These are phyloP conservation scores for Bipolaris sorokiniana DNA, from an alignment of 2,329 filamentous ascomycete species.

Conservation along the genomic window DNA sequence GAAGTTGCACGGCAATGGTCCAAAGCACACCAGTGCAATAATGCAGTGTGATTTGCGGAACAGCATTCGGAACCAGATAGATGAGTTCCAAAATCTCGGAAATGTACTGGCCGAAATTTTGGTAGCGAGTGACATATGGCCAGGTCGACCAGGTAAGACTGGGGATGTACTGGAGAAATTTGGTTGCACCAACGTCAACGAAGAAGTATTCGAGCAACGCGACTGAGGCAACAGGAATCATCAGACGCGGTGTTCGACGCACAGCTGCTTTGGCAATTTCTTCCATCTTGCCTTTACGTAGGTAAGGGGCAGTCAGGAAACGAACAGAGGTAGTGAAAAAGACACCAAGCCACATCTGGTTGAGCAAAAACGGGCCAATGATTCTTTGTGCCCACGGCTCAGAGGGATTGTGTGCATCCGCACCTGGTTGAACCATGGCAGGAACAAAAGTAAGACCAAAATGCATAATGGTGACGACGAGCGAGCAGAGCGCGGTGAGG, in stretches of 20 bases:
- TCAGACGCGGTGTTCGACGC: constrained; percentile 53
- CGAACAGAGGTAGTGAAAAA: constrained; percentile 58
- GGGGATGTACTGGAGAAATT: constrained; percentile 54
- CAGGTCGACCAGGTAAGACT: constrained; percentile 57
- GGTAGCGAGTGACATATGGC: constrained; percentile 53
- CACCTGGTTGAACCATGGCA: constrained; percentile 43
- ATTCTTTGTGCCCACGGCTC: constrained; percentile 53
- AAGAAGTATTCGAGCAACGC: constrained; percentile 57
- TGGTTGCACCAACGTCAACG: constrained; percentile 53
- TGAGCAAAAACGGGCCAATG: constrained; percentile 53
- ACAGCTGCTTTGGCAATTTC: constrained; percentile 55
- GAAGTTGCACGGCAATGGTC: constrained; percentile 58
- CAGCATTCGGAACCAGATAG: constrained; percentile 57
- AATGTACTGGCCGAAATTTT: constrained; percentile 53
- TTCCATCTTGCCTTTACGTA: constrained; percentile 52
- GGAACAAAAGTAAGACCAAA: constrained; percentile 55
- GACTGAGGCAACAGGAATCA: constrained; percentile 55
- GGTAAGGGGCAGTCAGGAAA: constrained; percentile 53
- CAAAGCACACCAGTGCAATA: constrained; percentile 59
- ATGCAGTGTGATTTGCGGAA: constrained; percentile 56
- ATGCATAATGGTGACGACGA: constrained; percentile 55
- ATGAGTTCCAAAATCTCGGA: constrained; percentile 54
- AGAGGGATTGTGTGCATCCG: constrained; percentile 47
- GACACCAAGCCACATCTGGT: constrained; percentile 56
- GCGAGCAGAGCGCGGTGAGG: constrained; percentile 52